These are phyloP conservation scores for Diutina mesorugosa DNA, from an alignment of 1,139 yeast species.

Conservation along the genomic window DNA sequence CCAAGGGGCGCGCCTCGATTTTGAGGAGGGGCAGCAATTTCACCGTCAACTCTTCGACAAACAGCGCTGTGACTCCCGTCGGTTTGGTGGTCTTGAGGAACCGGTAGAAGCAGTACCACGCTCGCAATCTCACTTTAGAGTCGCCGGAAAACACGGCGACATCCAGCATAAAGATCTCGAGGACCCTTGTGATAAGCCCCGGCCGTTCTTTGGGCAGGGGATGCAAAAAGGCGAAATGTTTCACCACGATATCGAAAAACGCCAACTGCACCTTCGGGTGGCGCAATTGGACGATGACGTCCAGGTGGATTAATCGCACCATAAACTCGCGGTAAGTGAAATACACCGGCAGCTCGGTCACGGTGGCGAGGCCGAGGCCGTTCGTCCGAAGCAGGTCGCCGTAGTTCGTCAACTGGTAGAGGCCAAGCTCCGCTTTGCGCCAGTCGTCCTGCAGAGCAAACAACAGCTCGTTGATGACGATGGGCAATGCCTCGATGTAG, in stretches of 20 bases:
- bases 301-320: slow-evolving; percentile 47
- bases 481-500: slow-evolving; percentile 57
- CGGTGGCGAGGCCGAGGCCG: slow-evolving; percentile 53
- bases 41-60: slow-evolving; percentile 25
- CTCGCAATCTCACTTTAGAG: slow-evolving; percentile 65
- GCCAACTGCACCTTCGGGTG: slow-evolving; percentile 73
- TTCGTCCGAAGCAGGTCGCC: slow-evolving; percentile 74
- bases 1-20: slow-evolving; percentile 48
- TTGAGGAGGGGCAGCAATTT: slow-evolving; percentile 37
- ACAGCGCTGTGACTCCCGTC: slow-evolving; percentile 23
- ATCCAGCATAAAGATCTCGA: slow-evolving; percentile 43
- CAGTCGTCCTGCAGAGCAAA: slow-evolving; percentile 29
- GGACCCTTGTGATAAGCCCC: slow-evolving; percentile 16
- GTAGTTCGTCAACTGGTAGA: slow-evolving; percentile 65
- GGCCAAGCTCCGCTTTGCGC: slow-evolving; percentile 78
- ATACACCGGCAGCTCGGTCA: slow-evolving; percentile 49
- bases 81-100: slow-evolving; percentile 72
- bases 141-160: slow-evolving; percentile 45
- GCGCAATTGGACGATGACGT: slow-evolving; percentile 23
- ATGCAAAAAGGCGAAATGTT: slow-evolving; percentile 28
- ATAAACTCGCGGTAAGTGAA: slow-evolving; percentile 48
- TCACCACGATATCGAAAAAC: slow-evolving; percentile 75
- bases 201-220: not conserved
- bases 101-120: slow-evolving; percentile 85
- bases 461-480: slow-evolving; percentile 49